A percentile compares a stretch with the other conserved stretches of the same genome.
These are phyloP conservation scores for Coprinopsis marcescibilis DNA, from an alignment of 768 basidiomycete genomes.

Conservation along the genomic window DNA sequence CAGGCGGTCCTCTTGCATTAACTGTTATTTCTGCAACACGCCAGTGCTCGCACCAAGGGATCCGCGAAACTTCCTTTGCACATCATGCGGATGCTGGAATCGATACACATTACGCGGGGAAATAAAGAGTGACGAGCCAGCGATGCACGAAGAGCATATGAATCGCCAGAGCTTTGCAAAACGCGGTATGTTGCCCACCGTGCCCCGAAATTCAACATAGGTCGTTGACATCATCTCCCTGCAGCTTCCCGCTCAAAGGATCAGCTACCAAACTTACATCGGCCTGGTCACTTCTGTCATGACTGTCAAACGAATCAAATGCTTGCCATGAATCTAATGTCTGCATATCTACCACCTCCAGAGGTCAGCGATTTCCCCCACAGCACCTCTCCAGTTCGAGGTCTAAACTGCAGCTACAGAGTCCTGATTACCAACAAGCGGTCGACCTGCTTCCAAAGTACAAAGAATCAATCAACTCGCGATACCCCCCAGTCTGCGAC, in stretches of 20 bases:
- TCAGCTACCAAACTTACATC: conserved; percentile 57
- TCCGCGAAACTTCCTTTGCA: conserved; percentile 56
- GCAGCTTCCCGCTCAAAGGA: conserved; percentile 67
- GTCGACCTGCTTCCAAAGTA: conserved; percentile 66
- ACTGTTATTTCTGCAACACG: conserved; percentile 74
- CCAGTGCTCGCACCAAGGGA: conserved; percentile 37
- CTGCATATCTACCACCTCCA: conserved; percentile 82
- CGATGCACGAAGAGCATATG: conserved; percentile 77
- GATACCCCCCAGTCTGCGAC: conserved; percentile 85
- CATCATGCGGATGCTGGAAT: conserved; percentile 69
- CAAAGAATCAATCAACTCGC: conserved; percentile 62
- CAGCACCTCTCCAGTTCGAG: neutral
- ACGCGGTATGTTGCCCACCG: conserved; percentile 44
- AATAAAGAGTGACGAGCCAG: conserved; percentile 80
- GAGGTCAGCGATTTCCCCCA: conserved; percentile 42
- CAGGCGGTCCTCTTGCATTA: conserved; percentile 40
- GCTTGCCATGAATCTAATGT: conserved; percentile 78
- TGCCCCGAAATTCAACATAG: neutral
- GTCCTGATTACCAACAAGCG: conserved; percentile 63
- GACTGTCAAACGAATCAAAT: conserved; percentile 91
- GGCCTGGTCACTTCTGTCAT: conserved; percentile 70
- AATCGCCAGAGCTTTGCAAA: conserved; percentile 67
- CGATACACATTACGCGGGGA: conserved; percentile 66
- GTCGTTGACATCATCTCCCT: no score
- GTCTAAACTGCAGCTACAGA: conserved; percentile 35